Percentiles rank a stretch among this genome's conserved stretches.
These are phyloP conservation scores for Amoebophrya sp. DNA, from an alignment of 169 alveolate species.

Conservation along the genomic window DNA sequence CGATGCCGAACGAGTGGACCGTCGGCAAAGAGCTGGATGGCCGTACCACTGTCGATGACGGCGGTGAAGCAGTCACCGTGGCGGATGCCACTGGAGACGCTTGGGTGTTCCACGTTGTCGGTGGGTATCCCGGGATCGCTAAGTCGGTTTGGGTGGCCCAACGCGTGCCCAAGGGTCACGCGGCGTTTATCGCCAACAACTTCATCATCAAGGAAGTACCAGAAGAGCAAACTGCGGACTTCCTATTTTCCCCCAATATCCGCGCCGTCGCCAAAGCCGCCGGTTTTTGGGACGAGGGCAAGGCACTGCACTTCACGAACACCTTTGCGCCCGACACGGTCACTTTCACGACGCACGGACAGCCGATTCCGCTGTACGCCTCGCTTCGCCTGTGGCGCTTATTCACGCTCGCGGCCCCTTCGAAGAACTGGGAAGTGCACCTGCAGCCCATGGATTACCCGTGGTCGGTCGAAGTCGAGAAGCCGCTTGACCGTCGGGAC, in stretches of 20 bases:
- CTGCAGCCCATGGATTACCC: neutral
- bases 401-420: constrained; percentile 24
- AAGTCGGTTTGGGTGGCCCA: constrained; percentile 36
- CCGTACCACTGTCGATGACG: constrained; percentile 23
- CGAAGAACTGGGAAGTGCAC: neutral
- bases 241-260: neutral
- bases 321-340: constrained; percentile 6
- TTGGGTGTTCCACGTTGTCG: constrained; percentile 36
- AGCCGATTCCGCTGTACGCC: constrained; percentile 34
- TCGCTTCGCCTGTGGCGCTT: constrained; percentile 28
- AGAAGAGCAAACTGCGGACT: constrained; percentile 29
- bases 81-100: constrained; percentile 28
- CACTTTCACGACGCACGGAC: neutral
- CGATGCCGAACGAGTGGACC: constrained; percentile 25
- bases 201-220: constrained; percentile 33
- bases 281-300: neutral
- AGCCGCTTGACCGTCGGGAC: neutral
- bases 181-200: constrained; percentile 31
- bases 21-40: constrained; percentile 32
- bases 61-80: constrained; percentile 33
- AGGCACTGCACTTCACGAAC: neutral
- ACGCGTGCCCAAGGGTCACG: constrained; percentile 27
- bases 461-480: neutral
- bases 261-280: constrained; percentile 12
- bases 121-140: constrained; percentile 13